Evolutionary conservation across 1,139 yeast genomes (phyloP).

Genomic region (Dujonia santamariae): DNA sequence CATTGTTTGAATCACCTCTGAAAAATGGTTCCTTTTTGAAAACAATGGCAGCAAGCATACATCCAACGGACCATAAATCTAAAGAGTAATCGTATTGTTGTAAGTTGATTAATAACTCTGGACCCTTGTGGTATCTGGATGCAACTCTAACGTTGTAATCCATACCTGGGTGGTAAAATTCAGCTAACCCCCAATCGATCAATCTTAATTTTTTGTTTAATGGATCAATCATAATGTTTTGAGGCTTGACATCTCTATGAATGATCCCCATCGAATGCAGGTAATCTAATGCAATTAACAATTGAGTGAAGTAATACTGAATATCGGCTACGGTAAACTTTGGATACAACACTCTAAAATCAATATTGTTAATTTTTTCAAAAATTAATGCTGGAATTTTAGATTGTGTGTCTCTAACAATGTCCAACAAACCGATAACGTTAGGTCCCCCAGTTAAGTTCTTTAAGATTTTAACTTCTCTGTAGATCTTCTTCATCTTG

Average conservation of each 20-base stretch:
- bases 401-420: constrained; percentile 70
- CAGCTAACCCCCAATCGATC: constrained; percentile 86
- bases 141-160: constrained; percentile 83
- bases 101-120: constrained; percentile 69
- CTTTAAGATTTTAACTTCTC: constrained; percentile 74
- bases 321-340: constrained; percentile 60
- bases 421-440: constrained; percentile 63
- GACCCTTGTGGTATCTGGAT: constrained; percentile 78
- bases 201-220: constrained; percentile 56
- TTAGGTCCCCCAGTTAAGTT: constrained; percentile 76
- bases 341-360: constrained; percentile 70
- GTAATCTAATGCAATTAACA: constrained; percentile 68
- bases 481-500: constrained; percentile 71
- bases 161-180: constrained; percentile 74
- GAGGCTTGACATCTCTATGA: constrained; percentile 84
- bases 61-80: constrained; percentile 81
- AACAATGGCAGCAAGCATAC: constrained; percentile 74
- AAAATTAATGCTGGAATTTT: constrained; percentile 76
- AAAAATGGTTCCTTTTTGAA: constrained; percentile 78
- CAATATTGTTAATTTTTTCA: constrained; percentile 69
- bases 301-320: constrained; percentile 66
- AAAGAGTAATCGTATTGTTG: constrained; percentile 76
- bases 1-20: constrained; percentile 75
- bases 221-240: constrained; percentile 82
- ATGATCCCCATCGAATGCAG: constrained; percentile 82